Base-by-base conservation (phyloP, 441 rosid species). In the Flueggea neowawraea region DNA sequence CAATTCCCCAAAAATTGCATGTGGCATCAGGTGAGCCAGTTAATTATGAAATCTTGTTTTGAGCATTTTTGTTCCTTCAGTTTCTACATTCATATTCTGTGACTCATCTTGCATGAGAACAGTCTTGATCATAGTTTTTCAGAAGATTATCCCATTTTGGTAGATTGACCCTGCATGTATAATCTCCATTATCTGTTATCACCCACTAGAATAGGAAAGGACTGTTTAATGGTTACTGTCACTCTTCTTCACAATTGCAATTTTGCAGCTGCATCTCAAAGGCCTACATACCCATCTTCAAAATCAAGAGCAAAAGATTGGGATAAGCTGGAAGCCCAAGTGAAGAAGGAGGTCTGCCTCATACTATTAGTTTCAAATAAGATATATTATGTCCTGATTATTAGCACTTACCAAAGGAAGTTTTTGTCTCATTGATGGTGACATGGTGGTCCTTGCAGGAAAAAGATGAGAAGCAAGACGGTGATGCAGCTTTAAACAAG, bases 401-500 rank as follows among this genome's bases (percentile, higher is more conserved):
- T 47, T 11, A 10, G 12, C n/a, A 47, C 9, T 47, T 4, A 14
- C 14, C 50, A 47, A 47, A 0, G 50, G n/a, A 11, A 36, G 41
- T 36, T 36, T 9, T 47, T 4, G 1, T 47, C 31, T 9, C 15
- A 4, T 22, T 22, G 28, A 22, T 31, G 12, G 16, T 57, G 31
- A 4, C n/a, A 44, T 62, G 13, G 52, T 53, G 41, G 6, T 6
- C 11, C 43, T 65, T 80, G 60, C 78, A 91, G 98, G 98, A 92
- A 63, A 87, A 86, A 76, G 95, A 92, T 36, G 98, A 92, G 67
- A 85, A 86, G 67, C 75, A 89, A 41, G 95, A 92, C 55, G 98
- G 96, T 57, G 98, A 92, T 69, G 98, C 98, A 4, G 96, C 82
- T 31, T 67, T 92, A 80, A 92, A 92, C 86, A 92, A 83, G 61